These are phyloP conservation scores for Sisymbrium altissimum DNA, from an alignment of 345 rosid species.

Conservation along the genomic window DNA sequence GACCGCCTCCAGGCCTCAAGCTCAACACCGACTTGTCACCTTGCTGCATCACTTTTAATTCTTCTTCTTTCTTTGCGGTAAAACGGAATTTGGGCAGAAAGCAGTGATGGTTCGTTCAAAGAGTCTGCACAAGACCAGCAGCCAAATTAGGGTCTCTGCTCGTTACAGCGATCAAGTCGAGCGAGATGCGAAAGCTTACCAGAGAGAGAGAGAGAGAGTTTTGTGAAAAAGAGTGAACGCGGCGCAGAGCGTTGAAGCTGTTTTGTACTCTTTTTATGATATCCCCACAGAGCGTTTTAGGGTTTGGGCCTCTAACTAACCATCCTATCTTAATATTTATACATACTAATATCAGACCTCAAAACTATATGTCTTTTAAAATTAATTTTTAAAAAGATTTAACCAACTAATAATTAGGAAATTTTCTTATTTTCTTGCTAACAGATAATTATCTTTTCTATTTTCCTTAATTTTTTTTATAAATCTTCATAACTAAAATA, in stretches of 20 bases:
- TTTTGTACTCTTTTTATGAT: neutral
- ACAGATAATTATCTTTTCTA: too few relatives aligned
- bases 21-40: slow-evolving; percentile 25
- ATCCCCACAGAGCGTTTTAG: neutral
- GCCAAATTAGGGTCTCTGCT: neutral
- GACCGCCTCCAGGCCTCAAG: slow-evolving; percentile 40
- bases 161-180: neutral
- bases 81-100: too few relatives aligned
- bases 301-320: neutral
- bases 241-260: slow-evolving; percentile 21
- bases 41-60: slow-evolving; percentile 23
- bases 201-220: neutral
- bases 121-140: neutral
- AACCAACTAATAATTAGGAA: too few relatives aligned
- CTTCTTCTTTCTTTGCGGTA: too few relatives aligned
- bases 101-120: neutral
- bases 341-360: too few relatives aligned
- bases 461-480: too few relatives aligned
- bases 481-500: too few relatives aligned
- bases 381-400: too few relatives aligned
- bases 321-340: too few relatives aligned
- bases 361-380: too few relatives aligned
- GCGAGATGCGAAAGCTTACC: neutral
- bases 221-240: slow-evolving; percentile 2
- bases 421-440: too few relatives aligned